phyloP scores from a whole-genome alignment of 768 basidiomycete species.

The Neoboletus subvelutipes region DNA sequence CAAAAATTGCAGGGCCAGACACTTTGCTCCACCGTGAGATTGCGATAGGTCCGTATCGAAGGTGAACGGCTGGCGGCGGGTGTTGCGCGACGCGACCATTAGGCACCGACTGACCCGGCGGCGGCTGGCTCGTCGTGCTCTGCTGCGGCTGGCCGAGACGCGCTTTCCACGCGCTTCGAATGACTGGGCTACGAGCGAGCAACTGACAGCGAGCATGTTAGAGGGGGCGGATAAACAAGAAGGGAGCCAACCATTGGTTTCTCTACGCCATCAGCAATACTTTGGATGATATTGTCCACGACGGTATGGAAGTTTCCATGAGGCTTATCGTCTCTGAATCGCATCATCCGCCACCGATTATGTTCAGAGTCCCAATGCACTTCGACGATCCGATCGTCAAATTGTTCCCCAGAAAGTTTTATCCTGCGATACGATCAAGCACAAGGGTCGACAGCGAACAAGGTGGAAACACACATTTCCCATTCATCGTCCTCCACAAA shows the following conservation, averaged over 20 bases:
- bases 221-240: constrained; percentile 2
- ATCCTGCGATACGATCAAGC: constrained; percentile 49
- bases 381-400: constrained; percentile 93
- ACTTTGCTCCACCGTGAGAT: constrained; percentile 72
- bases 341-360: constrained; percentile 83
- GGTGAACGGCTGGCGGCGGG: constrained; percentile 18
- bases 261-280: constrained; percentile 93
- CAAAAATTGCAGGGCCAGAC: constrained; percentile 56
- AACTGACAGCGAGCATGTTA: constrained; percentile 47
- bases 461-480: constrained; percentile 66
- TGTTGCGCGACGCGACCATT: constrained; percentile 26
- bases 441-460: neutral
- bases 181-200: constrained; percentile 57
- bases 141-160: constrained; percentile 46
- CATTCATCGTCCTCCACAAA: constrained; percentile 87
- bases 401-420: constrained; percentile 80
- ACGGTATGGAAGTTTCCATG: constrained; percentile 85
- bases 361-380: constrained; percentile 80
- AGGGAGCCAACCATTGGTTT: constrained; percentile 66
- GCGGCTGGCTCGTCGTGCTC: constrained; percentile 20
- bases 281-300: constrained; percentile 86
- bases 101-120: constrained; percentile 17
- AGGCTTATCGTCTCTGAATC: constrained; percentile 92
- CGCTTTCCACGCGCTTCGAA: constrained; percentile 75
- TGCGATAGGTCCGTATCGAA: constrained; percentile 64